Evolutionary conservation across 345 rosid species (phyloP).

Genomic region (Dipteronia sinensis): DNA sequence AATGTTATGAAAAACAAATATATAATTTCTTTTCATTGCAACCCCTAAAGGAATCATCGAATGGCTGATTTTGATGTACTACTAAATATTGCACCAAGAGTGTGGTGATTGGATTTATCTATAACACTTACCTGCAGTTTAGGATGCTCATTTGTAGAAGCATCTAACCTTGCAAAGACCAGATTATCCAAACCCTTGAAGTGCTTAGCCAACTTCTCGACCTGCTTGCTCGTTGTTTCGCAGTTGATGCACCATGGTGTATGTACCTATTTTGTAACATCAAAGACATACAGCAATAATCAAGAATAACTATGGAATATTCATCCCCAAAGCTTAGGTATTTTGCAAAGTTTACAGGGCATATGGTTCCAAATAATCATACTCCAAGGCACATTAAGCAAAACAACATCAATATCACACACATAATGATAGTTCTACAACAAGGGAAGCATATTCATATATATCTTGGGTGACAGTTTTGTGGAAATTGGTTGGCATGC

Average conservation of each 20-base stretch:
- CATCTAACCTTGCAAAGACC: constrained; percentile 82
- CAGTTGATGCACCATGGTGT: constrained; percentile 88
- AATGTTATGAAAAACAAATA: neutral
- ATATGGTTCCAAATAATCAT: neutral
- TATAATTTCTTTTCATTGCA: neutral
- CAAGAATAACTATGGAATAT: neutral
- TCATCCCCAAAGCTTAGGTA: neutral
- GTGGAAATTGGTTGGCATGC: neutral
- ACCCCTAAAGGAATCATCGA: neutral
- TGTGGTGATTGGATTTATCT: neutral
- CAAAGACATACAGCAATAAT: neutral
- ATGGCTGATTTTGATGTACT: neutral
- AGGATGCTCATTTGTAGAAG: constrained; percentile 80
- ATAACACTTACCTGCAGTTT: constrained; percentile 56
- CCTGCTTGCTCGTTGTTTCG: constrained; percentile 68
- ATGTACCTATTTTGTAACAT: constrained; percentile 48
- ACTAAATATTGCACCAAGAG: constrained; percentile 1
- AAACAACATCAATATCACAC: neutral
- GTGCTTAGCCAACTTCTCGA: constrained; percentile 86
- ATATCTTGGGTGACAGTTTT: neutral
- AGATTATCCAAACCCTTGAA: constrained; percentile 66
- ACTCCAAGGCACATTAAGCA: neutral
- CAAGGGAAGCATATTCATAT: neutral
- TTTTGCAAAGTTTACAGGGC: neutral
- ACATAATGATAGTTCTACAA: neutral